Evolutionary conservation across 208 protist species (phyloP).

Genomic region (Leishmania aethiopica): DNA sequence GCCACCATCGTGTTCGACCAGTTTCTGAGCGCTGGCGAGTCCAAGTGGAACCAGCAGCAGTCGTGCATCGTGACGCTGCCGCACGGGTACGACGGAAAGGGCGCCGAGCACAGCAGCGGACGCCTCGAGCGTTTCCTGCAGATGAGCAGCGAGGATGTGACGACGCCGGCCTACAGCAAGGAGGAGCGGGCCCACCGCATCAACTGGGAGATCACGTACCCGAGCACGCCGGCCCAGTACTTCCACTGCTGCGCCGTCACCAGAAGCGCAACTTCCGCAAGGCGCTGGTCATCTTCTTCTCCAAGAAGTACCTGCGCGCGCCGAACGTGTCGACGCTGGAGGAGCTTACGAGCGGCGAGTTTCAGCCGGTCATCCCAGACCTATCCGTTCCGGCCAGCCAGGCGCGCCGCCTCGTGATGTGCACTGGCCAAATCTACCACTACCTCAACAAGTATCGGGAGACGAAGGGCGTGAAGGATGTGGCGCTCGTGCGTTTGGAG

Average conservation of each 20-base stretch:
- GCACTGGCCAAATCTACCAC: slow-evolving; percentile 98
- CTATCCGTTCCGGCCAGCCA: slow-evolving; percentile 52
- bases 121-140: slow-evolving; percentile 98
- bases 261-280: slow-evolving; percentile 98
- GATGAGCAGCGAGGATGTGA: slow-evolving; percentile 93
- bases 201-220: slow-evolving; percentile 93
- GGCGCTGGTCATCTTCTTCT: slow-evolving; percentile 96
- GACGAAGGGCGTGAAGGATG: slow-evolving; percentile 57
- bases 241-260: slow-evolving; percentile 99
- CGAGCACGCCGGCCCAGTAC: slow-evolving; percentile 98
- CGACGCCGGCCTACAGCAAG: slow-evolving; percentile 59
- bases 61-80: slow-evolving; percentile 97
- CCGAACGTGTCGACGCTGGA: slow-evolving; percentile 81
- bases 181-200: slow-evolving; percentile 75
- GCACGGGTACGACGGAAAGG: slow-evolving; percentile 98
- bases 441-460: slow-evolving; percentile 81
- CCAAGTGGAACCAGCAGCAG: slow-evolving; percentile 98
- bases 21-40: slow-evolving; percentile 94
- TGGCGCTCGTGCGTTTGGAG: slow-evolving; percentile 94
- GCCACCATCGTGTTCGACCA: slow-evolving; percentile 99
- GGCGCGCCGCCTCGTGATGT: slow-evolving; percentile 94
- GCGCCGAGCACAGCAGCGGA: slow-evolving; percentile 97
- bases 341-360: slow-evolving; percentile 59
- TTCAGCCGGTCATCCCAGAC: slow-evolving; percentile 87
- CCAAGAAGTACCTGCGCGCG: slow-evolving; percentile 90